Base-by-base conservation (phyloP, 495 filamentous ascomycete species). In the Xylaria palmicola region DNA sequence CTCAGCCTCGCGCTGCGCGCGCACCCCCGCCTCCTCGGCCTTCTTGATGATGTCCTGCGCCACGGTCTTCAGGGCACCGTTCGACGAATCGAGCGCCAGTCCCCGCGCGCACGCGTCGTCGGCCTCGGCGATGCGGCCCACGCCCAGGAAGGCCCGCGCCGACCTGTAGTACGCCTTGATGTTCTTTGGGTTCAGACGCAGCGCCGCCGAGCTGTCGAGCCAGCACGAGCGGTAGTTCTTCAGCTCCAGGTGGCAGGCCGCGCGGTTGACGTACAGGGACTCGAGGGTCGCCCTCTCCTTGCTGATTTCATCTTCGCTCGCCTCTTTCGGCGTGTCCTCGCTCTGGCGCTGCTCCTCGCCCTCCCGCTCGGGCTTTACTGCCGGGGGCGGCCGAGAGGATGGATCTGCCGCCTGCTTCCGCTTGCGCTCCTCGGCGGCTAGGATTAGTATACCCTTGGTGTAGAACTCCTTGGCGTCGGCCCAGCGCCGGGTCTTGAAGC, bases 401-500 rank as follows among this genome's bases (percentile, higher is more conserved):
- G 60, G 34, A 62, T 68, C 37, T 49, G 55, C 24, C 45, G 59
- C 34, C 43, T 19, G 63, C 56, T 62, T 62, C 15, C 79, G 68
- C 45, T 79, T 77, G 20, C 67, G 67, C 52, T 90, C 84, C 62
- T 86, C 84, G 22, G 77, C 78, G 17, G 79, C 75, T 22, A 97
- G 72, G 1, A 92, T 83, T 3, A 83, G 74, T 30, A 98, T 79
- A 13, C 84, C 90, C 73, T 96, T 96, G 7, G 83, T 85, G 68
- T 98, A 98, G 76, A 90, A 96, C 66, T 96, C 92, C 67, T 87
- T 90, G 6, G 91, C 94, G 72, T 97, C 92, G 17, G 75, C 78
- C 87, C 88, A 98, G 47, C 83, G 77, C 73, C 87, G 88, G 59
- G 77, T 81, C 59, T 81, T 80, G 63, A 92, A 95, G 59, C 84